Evolutionary conservation across 2,329 filamentous ascomycete species (phyloP).

Genomic region (Claviceps sp.): DNA sequence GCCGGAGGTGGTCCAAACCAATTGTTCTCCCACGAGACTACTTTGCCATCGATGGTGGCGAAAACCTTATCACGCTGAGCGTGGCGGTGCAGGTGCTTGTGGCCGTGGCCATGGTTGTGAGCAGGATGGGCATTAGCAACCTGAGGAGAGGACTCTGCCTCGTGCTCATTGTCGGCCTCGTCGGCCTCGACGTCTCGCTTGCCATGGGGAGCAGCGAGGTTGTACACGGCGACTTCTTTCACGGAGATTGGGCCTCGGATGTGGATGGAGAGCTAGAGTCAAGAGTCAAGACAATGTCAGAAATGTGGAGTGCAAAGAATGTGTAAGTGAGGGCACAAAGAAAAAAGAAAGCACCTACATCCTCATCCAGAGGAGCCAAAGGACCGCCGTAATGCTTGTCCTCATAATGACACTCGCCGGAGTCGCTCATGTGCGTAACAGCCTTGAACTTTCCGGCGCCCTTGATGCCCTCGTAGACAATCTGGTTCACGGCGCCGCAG

Average conservation of each 20-base stretch:
- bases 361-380: slow-evolving; percentile 55
- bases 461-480: slow-evolving; percentile 54
- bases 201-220: slow-evolving; percentile 25
- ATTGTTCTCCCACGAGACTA: slow-evolving; percentile 45
- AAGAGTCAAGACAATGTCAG: not conserved
- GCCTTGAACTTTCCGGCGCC: slow-evolving; percentile 49
- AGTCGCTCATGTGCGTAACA: slow-evolving; percentile 45
- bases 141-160: not conserved
- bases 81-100: slow-evolving; percentile 36
- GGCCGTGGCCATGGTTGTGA: slow-evolving; percentile 25
- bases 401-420: slow-evolving; percentile 39
- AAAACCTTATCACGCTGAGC: slow-evolving; percentile 34
- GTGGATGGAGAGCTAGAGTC: slow-evolving; percentile 51
- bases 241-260: slow-evolving; percentile 57
- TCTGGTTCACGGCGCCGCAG: slow-evolving; percentile 49
- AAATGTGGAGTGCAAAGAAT: not conserved
- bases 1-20: slow-evolving; percentile 24
- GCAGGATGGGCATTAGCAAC: slow-evolving; percentile 16
- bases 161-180: not conserved
- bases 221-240: slow-evolving; percentile 57
- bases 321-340: no score
- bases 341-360: slow-evolving; percentile 35
- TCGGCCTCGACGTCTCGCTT: slow-evolving; percentile 13
- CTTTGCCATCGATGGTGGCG: slow-evolving; percentile 44
- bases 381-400: slow-evolving; percentile 42